A percentile compares a stretch with the other conserved stretches of the same genome.
These are phyloP conservation scores for Fragilaria radians DNA, from an alignment of 108 stramenopile genomes.

Conservation along the genomic window DNA sequence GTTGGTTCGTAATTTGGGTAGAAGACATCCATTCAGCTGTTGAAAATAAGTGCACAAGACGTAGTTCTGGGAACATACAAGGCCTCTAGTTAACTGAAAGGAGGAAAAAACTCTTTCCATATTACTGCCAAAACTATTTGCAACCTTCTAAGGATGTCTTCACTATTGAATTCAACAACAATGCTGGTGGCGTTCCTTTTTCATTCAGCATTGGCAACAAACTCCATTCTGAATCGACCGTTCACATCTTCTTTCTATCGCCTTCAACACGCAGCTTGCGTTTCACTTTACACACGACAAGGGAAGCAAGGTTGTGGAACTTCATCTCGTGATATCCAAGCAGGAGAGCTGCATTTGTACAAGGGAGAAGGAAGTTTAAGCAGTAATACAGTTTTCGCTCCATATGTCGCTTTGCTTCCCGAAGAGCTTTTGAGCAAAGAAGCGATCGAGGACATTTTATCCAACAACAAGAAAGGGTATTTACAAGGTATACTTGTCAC, in stretches of 20 bases:
- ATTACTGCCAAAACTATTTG: no score
- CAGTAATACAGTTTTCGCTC: not conserved
- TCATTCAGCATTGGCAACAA: constrained; percentile 9
- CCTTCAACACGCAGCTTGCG: constrained; percentile 59
- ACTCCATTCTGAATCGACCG: constrained; percentile 26
- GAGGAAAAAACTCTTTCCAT: no score
- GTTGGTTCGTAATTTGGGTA: no score
- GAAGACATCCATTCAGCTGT: no score
- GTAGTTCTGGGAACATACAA: no score
- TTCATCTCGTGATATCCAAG: constrained; percentile 34
- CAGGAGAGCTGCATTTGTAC: constrained; percentile 49
- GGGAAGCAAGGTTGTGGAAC: constrained; percentile 81
- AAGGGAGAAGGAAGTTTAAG: constrained; percentile 11
- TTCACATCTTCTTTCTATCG: constrained; percentile 51
- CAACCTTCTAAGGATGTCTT: no score
- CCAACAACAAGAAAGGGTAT: constrained; percentile 25
- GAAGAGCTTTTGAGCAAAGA: constrained; percentile 45
- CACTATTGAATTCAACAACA: no score
- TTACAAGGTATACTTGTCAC: constrained; percentile 71
- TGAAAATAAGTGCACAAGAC: no score
- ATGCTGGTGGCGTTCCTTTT: not conserved
- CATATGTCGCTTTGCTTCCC: constrained; percentile 67
- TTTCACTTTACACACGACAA: constrained; percentile 59
- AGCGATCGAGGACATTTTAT: constrained; percentile 29
- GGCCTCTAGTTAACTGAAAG: no score